Evolutionary conservation across 2,329 filamentous ascomycete species (phyloP).

Genomic region (Bipolaris victoriae): DNA sequence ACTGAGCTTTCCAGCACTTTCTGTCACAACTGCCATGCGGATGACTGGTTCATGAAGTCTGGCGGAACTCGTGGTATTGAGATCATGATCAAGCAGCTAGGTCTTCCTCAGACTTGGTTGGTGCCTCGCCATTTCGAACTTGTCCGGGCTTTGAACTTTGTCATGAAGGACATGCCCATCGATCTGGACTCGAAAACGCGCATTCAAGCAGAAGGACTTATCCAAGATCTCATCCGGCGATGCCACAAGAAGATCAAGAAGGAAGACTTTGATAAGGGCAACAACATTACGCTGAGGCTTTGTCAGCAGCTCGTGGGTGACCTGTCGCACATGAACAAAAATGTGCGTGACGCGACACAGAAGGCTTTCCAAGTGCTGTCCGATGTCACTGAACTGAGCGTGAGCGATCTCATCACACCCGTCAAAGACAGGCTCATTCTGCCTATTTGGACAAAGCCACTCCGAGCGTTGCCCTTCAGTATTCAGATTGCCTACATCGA

Average conservation of each 20-base stretch:
- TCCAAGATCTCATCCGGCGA: constrained; percentile 77
- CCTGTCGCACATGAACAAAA: constrained; percentile 92
- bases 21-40: constrained; percentile 93
- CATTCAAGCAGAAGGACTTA: constrained; percentile 78
- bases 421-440: constrained; percentile 89
- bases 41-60: constrained; percentile 98
- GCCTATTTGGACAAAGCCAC: constrained; percentile 92
- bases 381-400: constrained; percentile 74
- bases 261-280: constrained; percentile 73
- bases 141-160: constrained; percentile 88
- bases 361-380: constrained; percentile 81
- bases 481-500: constrained; percentile 99
- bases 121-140: constrained; percentile 83
- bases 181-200: constrained; percentile 92
- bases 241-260: constrained; percentile 82
- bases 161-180: constrained; percentile 96
- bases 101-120: constrained; percentile 85
- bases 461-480: constrained; percentile 89
- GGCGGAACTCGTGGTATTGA: constrained; percentile 91
- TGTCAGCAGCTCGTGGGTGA: constrained; percentile 87
- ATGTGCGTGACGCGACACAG: constrained; percentile 87
- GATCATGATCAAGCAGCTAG: constrained; percentile 81
- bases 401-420: constrained; percentile 86
- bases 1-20: constrained; percentile 80
- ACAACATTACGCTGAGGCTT: constrained; percentile 73